phyloP scores from a whole-genome alignment of 2,329 filamentous ascomycete genomes.

The Chaetomium strumarium region DNA sequence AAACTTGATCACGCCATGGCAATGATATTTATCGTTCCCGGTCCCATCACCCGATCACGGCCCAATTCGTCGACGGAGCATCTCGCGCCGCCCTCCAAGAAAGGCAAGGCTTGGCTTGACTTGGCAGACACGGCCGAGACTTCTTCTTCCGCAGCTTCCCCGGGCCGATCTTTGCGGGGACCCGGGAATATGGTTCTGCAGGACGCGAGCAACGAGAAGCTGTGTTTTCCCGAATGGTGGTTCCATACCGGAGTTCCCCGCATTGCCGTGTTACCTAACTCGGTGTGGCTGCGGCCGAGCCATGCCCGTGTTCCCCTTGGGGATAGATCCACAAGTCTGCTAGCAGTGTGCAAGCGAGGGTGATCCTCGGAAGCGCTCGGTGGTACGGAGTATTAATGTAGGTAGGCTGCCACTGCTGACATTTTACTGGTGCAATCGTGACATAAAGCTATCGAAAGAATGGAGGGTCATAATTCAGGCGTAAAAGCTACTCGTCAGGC shows the following conservation, averaged over 20 bases:
- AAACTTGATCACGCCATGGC: not conserved
- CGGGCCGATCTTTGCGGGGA: not conserved
- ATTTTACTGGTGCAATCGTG: too few relatives aligned
- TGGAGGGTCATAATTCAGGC: too few relatives aligned
- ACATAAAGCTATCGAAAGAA: too few relatives aligned
- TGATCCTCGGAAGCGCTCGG: too few relatives aligned
- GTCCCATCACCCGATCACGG: not conserved
- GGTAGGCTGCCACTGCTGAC: too few relatives aligned
- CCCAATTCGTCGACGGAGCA: slow-evolving; percentile 5
- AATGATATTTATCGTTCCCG: slow-evolving; percentile 3
- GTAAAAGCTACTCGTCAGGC: too few relatives aligned
- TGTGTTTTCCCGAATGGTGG: not conserved
- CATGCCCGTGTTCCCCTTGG: not conserved
- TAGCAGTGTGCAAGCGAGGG: too few relatives aligned
- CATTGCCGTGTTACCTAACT: not conserved
- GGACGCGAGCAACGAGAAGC: not conserved
- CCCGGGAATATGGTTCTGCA: not conserved
- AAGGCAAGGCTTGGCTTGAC: not conserved
- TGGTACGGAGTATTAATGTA: too few relatives aligned
- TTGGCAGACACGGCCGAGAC: slow-evolving; percentile 4
- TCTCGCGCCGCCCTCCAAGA: slow-evolving; percentile 10
- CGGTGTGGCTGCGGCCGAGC: not conserved
- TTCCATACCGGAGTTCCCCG: not conserved
- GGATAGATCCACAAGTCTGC: too few relatives aligned
- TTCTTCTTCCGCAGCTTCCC: not conserved